Evolutionary conservation across 2,329 filamentous ascomycete genomes (phyloP).

Genomic region (Penicillium paneum): DNA sequence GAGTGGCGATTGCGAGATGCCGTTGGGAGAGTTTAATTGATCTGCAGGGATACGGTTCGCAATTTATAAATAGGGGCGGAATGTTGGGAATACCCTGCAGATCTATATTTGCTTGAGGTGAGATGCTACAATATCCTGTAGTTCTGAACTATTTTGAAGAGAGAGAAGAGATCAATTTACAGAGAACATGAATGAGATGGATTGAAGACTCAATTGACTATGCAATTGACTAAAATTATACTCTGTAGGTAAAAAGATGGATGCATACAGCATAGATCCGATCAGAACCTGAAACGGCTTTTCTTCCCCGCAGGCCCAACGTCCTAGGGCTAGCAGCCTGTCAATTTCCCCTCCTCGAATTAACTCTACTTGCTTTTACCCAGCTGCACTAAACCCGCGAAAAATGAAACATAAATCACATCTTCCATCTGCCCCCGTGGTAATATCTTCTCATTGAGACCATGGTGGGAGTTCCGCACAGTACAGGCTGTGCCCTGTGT

Average conservation of each 20-base stretch:
- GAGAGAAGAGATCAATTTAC: too few relatives aligned
- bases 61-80: not conserved
- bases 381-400: not conserved
- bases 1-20: not conserved
- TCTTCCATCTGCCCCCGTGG: not conserved
- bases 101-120: too few relatives aligned
- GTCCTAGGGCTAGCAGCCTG: not conserved
- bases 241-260: not conserved
- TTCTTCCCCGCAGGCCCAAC: not conserved
- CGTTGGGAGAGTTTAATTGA: not conserved
- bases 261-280: not conserved
- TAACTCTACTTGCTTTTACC: not conserved
- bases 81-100: not conserved
- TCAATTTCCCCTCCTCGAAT: not conserved
- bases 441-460: constrained; percentile 8
- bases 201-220: too few relatives aligned
- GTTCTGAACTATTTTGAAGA: too few relatives aligned
- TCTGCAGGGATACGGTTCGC: not conserved
- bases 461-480: constrained; percentile 44
- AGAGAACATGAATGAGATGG: too few relatives aligned
- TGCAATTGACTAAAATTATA: too few relatives aligned
- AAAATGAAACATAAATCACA: constrained; percentile 3
- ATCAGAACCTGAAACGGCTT: not conserved
- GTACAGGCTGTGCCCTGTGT: constrained; percentile 42
- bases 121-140: too few relatives aligned